A percentile compares a stretch with the other conserved stretches of the same genome.
Conservation (phyloP, 495 filamentous ascomycete species). For the Hypomontagnella monticulosa region DNA sequence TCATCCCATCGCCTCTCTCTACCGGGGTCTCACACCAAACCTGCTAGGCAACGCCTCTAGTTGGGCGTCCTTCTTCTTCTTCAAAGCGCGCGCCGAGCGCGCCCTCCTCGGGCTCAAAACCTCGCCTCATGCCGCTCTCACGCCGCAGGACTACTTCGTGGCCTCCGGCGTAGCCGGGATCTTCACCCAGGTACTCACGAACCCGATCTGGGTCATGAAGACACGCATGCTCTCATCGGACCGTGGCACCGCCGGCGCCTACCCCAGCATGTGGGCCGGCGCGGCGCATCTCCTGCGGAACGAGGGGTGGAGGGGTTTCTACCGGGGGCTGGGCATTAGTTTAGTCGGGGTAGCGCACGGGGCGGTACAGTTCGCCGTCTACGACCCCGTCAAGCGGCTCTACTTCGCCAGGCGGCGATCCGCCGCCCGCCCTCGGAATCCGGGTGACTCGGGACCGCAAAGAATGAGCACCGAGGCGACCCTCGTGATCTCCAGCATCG, state of each 20-base stretch:
- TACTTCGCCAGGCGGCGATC: constrained; percentile 52
- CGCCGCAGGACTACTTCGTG: constrained; percentile 82
- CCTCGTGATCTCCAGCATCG: constrained; percentile 77
- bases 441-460: constrained; percentile 26
- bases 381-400: constrained; percentile 81
- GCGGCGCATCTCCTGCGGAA: constrained; percentile 66
- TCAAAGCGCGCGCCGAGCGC: constrained; percentile 61
- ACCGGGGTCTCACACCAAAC: constrained; percentile 90
- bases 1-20: constrained; percentile 70
- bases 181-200: constrained; percentile 82
- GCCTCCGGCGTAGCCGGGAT: constrained; percentile 80
- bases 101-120: constrained; percentile 44
- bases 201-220: constrained; percentile 98
- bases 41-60: constrained; percentile 87
- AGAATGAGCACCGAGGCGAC: constrained; percentile 78
- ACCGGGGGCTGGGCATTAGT: constrained; percentile 82
- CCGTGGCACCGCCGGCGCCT: constrained; percentile 76
- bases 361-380: constrained; percentile 94
- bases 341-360: constrained; percentile 94
- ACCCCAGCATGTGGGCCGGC: constrained; percentile 78
- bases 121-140: constrained; percentile 49
- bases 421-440: constrained; percentile 14
- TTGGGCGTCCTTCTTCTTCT: constrained; percentile 92
- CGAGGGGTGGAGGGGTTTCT: constrained; percentile 83
- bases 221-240: constrained; percentile 95